Conservation (phyloP, 1,284 basidiomycete species). For the Rhodotorula glutinis region DNA sequence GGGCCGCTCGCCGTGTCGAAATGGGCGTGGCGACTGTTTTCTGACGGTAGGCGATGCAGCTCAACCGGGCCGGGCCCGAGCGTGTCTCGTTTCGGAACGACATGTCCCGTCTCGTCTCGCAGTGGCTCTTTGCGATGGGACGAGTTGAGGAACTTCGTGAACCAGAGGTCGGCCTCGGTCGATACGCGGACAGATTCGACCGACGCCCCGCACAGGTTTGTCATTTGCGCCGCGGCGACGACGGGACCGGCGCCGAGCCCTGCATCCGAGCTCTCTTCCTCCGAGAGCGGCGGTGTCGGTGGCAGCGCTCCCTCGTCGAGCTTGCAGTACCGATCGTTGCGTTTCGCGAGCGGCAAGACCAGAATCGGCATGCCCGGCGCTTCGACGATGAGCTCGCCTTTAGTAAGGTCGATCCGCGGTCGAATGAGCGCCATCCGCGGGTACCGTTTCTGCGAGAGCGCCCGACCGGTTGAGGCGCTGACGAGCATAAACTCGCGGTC, state of each 20-base stretch:
- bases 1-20: constrained; percentile 6
- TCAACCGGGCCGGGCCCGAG: constrained; percentile 7
- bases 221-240: not conserved
- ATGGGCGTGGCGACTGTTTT: constrained; percentile 25
- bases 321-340: too few relatives aligned
- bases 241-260: not conserved
- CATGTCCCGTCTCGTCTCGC: too few relatives aligned
- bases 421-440: constrained; percentile 38
- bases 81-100: not conserved
- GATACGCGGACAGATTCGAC: constrained; percentile 12
- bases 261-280: constrained; percentile 1
- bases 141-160: constrained; percentile 20
- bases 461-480: constrained; percentile 22
- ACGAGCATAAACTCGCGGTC: constrained; percentile 41
- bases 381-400: constrained; percentile 2
- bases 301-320: not conserved
- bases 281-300: constrained; percentile 8
- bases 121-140: too few relatives aligned
- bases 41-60: constrained; percentile 14
- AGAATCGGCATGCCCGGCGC: constrained; percentile 23
- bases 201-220: constrained; percentile 19
- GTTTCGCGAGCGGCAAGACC: constrained; percentile 10
- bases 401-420: constrained; percentile 18
- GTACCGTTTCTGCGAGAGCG: constrained; percentile 32
- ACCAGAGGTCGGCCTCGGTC: constrained; percentile 24